These are phyloP conservation scores for Talaromyces atroroseus DNA, from an alignment of 2,329 filamentous ascomycete species.

Conservation along the genomic window DNA sequence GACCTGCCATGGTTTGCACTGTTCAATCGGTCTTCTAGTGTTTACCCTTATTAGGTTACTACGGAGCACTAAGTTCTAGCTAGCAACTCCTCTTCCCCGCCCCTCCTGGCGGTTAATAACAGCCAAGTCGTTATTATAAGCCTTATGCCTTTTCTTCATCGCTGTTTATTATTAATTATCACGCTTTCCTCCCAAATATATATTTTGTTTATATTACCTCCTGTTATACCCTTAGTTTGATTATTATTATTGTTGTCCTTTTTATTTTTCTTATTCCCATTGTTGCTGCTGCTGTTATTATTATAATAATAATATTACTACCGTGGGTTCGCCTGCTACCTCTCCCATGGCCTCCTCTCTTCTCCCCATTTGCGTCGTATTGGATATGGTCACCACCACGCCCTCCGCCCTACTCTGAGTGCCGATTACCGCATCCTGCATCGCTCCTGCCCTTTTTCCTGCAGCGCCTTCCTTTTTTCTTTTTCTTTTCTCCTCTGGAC, in stretches of 20 bases:
- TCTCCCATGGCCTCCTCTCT: neutral
- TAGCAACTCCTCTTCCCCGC: neutral
- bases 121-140: neutral
- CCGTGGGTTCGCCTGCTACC: neutral
- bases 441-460: neutral
- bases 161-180: neutral
- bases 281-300: neutral
- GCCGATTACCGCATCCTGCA: constrained; percentile 7
- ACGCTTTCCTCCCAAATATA: neutral
- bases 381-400: constrained; percentile 7
- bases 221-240: neutral
- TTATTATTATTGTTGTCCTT: neutral
- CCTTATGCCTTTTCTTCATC: constrained; percentile 3
- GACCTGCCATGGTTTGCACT: neutral
- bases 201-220: neutral
- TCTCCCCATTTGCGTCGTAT: constrained; percentile 3
- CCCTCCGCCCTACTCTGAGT: neutral
- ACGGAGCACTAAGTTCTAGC: neutral
- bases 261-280: neutral
- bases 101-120: neutral
- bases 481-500: neutral
- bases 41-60: neutral
- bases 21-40: too few species aligned
- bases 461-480: neutral
- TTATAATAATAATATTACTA: neutral